phyloP scores from a whole-genome alignment of 2,329 filamentous ascomycete species.

The Paraphoma chrysanthemicola region DNA sequence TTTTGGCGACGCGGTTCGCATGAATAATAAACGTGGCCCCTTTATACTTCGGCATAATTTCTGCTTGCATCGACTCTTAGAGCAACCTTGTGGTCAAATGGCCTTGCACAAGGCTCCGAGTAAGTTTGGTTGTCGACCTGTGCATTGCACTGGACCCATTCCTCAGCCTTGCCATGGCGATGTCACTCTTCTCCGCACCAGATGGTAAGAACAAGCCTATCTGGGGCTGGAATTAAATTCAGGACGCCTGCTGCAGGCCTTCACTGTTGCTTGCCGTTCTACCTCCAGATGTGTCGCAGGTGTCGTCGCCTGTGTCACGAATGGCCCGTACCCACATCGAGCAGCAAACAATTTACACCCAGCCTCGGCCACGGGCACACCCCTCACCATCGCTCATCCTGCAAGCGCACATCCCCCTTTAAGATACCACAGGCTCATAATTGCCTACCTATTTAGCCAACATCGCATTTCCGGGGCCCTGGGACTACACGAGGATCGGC shows the following conservation, averaged over 20 bases:
- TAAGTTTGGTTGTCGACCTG: background rate
- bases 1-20: background rate
- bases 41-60: background rate
- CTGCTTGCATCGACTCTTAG: background rate
- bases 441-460: constrained; percentile 16
- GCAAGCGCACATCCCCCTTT: background rate
- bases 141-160: background rate
- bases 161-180: background rate
- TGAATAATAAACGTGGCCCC: background rate
- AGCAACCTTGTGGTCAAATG: background rate
- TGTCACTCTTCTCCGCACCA: background rate
- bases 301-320: background rate
- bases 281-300: background rate
- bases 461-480: constrained; percentile 7
- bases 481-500: constrained; percentile 11
- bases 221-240: background rate
- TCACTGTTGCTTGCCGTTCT: background rate
- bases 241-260: background rate
- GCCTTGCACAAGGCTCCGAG: background rate
- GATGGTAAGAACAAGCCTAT: background rate
- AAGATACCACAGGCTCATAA: background rate
- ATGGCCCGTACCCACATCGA: background rate
- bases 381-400: background rate
- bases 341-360: background rate
- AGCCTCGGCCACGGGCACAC: background rate